Evolutionary conservation across 169 alveolate genomes (phyloP), one percentile per base, ranked within the genome.

Genomic region (Eimeria falciformis): DNA sequence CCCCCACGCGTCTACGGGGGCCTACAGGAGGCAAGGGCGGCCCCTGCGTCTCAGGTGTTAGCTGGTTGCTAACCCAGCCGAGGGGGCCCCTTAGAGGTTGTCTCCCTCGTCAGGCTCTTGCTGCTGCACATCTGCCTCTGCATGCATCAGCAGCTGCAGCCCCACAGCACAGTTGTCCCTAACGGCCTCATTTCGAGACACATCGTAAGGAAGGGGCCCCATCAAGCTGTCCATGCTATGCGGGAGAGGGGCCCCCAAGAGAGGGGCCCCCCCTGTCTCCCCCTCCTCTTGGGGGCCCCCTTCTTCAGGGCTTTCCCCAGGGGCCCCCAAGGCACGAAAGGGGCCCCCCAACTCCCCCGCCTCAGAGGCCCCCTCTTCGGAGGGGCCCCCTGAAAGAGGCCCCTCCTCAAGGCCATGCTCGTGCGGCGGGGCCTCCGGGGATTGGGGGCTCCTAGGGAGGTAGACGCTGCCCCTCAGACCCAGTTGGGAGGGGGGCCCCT

Each of bases 81-180:
- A 50, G 62, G 62, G 62, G 62, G n/a, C 62, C 62, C 14, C 62
- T 50, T 50, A 50, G 62, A 14, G 7, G 14, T 50, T 14, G 62
- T 7, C n/a, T 7, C 62, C 62, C 62, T 50, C 62, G 7, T 50
- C 62, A 11, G 73, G 11, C 73, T 62, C 73, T 62, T 62, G 73
- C 73, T 62, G 73, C 73, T 62, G 73, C 73, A 11, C 62, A 50
- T 7, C n/a, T n/a, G n/a, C n/a, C n/a, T n/a, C n/a, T n/a, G n/a
- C n/a, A n/a, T n/a, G n/a, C n/a, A n/a, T n/a, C 18, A 21, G 62
- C 62, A 12, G 62, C 62, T 50, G 1, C 23, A 21, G 11, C 23
- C 62, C 23, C 62, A 12, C 23, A 12, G 0, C 18, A 12, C 62
- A 21, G 62, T 12, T 12, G 3, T 18, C 78, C 40, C 45, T 0